Percentiles rank a stretch among this genome's conserved stretches.
These are phyloP conservation scores for Hydnomerulius pinastri DNA, from an alignment of 768 basidiomycete genomes.

Conservation along the genomic window DNA sequence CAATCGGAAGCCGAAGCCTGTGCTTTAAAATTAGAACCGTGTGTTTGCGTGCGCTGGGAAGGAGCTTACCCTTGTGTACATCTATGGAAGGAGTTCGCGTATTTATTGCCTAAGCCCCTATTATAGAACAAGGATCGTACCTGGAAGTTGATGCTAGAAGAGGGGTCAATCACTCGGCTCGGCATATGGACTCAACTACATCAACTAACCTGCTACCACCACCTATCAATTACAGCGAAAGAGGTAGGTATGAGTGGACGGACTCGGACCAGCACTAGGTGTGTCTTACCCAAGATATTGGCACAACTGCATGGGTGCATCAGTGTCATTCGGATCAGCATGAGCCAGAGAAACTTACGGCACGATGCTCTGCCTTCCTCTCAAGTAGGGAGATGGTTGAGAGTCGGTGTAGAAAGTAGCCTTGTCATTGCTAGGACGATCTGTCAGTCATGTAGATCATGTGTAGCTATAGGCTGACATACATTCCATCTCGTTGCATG, in stretches of 20 bases:
- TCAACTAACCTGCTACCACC: slow-evolving; percentile 55
- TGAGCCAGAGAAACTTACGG: slow-evolving; percentile 46
- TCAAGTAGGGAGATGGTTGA: slow-evolving; percentile 54
- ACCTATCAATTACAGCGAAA: slow-evolving; percentile 37
- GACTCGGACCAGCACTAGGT: background rate
- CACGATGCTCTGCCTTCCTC: slow-evolving; percentile 66
- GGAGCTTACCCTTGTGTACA: slow-evolving; percentile 68
- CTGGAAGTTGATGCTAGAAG: slow-evolving; percentile 68
- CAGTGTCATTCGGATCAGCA: background rate
- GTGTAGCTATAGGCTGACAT: slow-evolving; percentile 24
- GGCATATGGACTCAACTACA: background rate
- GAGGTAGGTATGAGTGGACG: background rate
- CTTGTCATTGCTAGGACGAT: slow-evolving; percentile 62
- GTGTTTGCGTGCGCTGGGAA: too few relatives aligned
- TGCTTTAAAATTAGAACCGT: too few relatives aligned
- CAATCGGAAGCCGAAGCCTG: slow-evolving; percentile 71
- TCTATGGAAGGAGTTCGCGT: slow-evolving; percentile 28
- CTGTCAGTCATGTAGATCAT: background rate
- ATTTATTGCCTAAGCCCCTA: background rate
- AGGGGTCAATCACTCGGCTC: too few relatives aligned
- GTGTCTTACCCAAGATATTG: slow-evolving; percentile 53
- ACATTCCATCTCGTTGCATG: slow-evolving; percentile 73
- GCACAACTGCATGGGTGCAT: slow-evolving; percentile 49
- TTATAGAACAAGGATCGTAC: slow-evolving; percentile 4
- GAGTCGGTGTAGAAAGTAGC: slow-evolving; percentile 73